These are phyloP conservation scores for Pseudogymnoascus pannorum DNA, from an alignment of 2,329 filamentous ascomycete species.

Conservation along the genomic window DNA sequence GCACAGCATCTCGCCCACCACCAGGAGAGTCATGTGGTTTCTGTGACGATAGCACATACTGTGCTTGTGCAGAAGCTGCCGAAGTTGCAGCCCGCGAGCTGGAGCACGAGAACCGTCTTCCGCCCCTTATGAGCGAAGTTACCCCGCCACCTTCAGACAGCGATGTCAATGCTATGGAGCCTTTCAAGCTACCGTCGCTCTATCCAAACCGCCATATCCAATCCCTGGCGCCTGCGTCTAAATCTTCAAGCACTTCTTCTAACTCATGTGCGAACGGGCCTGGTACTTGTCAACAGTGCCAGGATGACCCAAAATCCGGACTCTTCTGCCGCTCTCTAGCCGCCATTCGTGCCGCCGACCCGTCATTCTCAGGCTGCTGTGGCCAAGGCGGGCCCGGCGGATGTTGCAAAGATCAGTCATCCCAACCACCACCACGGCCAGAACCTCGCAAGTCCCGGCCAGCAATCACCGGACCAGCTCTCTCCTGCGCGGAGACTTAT, in stretches of 20 bases:
- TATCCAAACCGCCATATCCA: slow-evolving; percentile 25
- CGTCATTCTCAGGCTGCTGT: slow-evolving; percentile 10
- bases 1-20: slow-evolving; percentile 30
- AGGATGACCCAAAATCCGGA: slow-evolving; percentile 69
- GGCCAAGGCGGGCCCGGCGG: slow-evolving; percentile 32
- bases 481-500: slow-evolving; percentile 71
- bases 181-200: slow-evolving; percentile 50
- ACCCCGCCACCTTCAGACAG: slow-evolving; percentile 37
- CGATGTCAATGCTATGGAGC: slow-evolving; percentile 41
- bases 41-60: slow-evolving; percentile 74
- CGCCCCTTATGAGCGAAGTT: slow-evolving; percentile 37
- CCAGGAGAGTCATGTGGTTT: slow-evolving; percentile 70
- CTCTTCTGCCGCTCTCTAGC: slow-evolving; percentile 78
- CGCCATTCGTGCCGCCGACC: slow-evolving; percentile 40
- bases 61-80: slow-evolving; percentile 64
- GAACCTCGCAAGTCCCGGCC: slow-evolving; percentile 18
- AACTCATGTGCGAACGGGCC: slow-evolving; percentile 50
- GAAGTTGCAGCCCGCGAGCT: slow-evolving; percentile 29
- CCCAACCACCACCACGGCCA: slow-evolving; percentile 22
- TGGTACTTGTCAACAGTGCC: slow-evolving; percentile 72
- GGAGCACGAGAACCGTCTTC: slow-evolving; percentile 28
- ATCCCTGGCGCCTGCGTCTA: slow-evolving; percentile 19
- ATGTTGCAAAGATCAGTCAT: slow-evolving; percentile 48
- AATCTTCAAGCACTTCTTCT: slow-evolving; percentile 30
- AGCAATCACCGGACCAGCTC: slow-evolving; percentile 32